A percentile compares a stretch with the other conserved stretches of the same genome.
Conservation (phyloP, 2,329 filamentous ascomycete species). For the Incumbomyces delicatus region DNA sequence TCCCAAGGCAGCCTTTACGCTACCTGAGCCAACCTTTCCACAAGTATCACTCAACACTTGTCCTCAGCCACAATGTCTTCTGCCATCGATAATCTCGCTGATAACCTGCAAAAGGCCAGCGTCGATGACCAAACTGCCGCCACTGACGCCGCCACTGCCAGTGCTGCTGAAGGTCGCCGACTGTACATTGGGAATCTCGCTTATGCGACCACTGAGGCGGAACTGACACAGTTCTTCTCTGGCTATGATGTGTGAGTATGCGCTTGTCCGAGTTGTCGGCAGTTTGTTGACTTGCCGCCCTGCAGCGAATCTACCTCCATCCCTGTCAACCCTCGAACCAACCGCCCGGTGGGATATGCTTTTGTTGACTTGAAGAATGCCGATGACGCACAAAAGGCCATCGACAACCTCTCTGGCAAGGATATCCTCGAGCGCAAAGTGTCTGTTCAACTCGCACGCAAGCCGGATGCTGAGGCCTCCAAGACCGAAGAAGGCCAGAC, state of each 20-base stretch:
- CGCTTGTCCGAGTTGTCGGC: slow-evolving; percentile 7
- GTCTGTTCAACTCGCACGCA: slow-evolving; percentile 95
- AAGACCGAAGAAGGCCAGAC: slow-evolving; percentile 64
- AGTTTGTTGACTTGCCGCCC: slow-evolving; percentile 2
- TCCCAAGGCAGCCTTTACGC: slow-evolving; percentile 35
- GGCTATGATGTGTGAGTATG: slow-evolving; percentile 91
- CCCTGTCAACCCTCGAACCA: slow-evolving; percentile 97
- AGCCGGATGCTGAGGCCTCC: slow-evolving; percentile 70
- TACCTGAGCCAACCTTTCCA: slow-evolving; percentile 57
- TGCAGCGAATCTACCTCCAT: slow-evolving; percentile 94
- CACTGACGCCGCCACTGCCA: slow-evolving; percentile 87
- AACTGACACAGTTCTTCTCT: slow-evolving; percentile 99
- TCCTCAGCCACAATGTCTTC: slow-evolving; percentile 65
- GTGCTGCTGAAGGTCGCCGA: slow-evolving; percentile 93
- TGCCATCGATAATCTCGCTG: slow-evolving; percentile 59
- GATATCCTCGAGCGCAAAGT: slow-evolving; percentile 98
- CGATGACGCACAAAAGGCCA: slow-evolving; percentile 88
- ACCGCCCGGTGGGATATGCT: slow-evolving; percentile 95
- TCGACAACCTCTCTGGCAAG: slow-evolving; percentile 89
- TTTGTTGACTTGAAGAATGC: slow-evolving; percentile 97
- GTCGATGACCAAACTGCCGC: slow-evolving; percentile 56
- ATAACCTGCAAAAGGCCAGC: slow-evolving; percentile 57
- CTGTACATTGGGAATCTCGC: slow-evolving; percentile 99
- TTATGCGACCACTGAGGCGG: slow-evolving; percentile 99
- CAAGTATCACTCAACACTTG: slow-evolving; percentile 31